Evolutionary conservation across 2,329 filamentous ascomycete genomes (phyloP).

Genomic region (Macrophomina phaseolina): DNA sequence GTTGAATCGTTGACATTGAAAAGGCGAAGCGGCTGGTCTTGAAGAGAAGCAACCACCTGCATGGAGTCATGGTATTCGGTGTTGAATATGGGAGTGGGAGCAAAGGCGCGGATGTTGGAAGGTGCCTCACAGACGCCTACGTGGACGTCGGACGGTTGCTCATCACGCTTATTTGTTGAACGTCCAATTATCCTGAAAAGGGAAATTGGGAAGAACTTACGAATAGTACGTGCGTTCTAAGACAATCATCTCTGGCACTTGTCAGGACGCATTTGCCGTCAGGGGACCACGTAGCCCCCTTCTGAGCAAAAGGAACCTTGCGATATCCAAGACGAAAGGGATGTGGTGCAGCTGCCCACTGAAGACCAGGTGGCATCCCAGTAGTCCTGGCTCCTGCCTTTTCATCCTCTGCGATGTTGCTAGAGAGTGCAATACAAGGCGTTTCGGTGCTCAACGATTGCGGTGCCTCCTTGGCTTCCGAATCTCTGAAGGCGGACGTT

Average conservation of each 20-base stretch:
- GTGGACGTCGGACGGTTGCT: conserved; percentile 48
- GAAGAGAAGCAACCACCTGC: conserved; percentile 58
- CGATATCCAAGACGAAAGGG: neutral
- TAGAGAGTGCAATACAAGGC: neutral
- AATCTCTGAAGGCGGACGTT: neutral
- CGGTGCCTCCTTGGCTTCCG: neutral
- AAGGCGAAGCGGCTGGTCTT: conserved; percentile 63
- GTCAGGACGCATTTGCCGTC: conserved; percentile 65
- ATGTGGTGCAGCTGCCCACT: neutral
- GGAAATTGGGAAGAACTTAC: neutral
- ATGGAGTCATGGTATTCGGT: conserved; percentile 57
- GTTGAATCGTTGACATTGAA: conserved; percentile 49
- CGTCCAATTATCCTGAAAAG: conserved; percentile 9
- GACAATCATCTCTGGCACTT: conserved; percentile 55
- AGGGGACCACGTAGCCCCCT: conserved; percentile 45
- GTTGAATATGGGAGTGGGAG: conserved; percentile 61
- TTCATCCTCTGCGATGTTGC: neutral
- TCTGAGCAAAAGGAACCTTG: conserved; percentile 30
- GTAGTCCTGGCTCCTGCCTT: no score
- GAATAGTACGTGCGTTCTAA: conserved; percentile 40
- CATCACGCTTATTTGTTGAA: conserved; percentile 46
- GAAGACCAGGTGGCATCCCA: neutral
- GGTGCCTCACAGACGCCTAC: conserved; percentile 47
- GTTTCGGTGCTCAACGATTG: neutral
- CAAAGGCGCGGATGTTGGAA: conserved; percentile 60